Conservation (phyloP, 805 yeast genomes). For the Pichia eremophila region DNA sequence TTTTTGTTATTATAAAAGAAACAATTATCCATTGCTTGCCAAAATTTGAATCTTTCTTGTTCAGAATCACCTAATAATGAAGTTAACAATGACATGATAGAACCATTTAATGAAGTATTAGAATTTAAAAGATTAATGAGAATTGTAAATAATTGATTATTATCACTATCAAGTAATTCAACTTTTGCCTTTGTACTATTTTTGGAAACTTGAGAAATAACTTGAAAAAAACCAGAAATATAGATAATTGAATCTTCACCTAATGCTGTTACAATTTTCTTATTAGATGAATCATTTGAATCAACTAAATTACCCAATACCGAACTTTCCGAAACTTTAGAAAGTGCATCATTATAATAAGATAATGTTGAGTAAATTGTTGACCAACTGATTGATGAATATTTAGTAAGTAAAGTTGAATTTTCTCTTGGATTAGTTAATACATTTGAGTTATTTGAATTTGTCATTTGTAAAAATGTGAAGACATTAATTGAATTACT, state of each 20-base stretch:
- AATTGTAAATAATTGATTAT: conserved; percentile 22
- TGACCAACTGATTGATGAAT: conserved; percentile 28
- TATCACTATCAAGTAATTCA: conserved; percentile 26
- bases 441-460: conserved; percentile 10
- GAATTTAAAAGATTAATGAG: conserved; percentile 20
- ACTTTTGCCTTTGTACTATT: conserved; percentile 28
- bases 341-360: conserved; percentile 24
- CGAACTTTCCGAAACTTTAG: conserved; percentile 4
- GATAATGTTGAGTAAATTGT: conserved; percentile 27
- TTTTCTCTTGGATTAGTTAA: conserved; percentile 9
- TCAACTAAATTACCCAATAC: not conserved
- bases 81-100: conserved; percentile 47
- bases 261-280: conserved; percentile 39
- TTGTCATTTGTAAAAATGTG: conserved; percentile 34
- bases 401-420: conserved; percentile 18
- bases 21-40: conserved; percentile 69
- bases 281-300: conserved; percentile 1
- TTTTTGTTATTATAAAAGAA: conserved; percentile 33
- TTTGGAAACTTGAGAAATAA: conserved; percentile 46
- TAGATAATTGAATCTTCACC: conserved; percentile 76
- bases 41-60: conserved; percentile 37
- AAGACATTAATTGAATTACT: conserved; percentile 43
- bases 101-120: conserved; percentile 31
- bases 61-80: conserved; percentile 42
- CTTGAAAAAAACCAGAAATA: conserved; percentile 61